Conservation (phyloP, 2,329 filamentous ascomycete species). For the Ascocoryne sarcoides region DNA sequence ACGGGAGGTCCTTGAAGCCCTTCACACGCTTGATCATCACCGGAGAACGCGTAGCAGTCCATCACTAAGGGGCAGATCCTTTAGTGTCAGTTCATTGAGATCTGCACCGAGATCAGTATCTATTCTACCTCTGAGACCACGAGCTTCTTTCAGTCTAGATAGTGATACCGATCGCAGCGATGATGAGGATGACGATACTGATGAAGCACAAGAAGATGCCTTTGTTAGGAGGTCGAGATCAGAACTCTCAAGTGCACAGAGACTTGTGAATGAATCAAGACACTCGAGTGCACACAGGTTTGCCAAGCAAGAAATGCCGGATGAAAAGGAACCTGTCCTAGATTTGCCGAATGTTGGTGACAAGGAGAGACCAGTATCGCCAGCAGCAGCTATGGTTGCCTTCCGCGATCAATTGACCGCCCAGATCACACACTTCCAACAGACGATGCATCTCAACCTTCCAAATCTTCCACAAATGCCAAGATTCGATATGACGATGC, state of each 20-base stretch:
- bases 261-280: slow-evolving; percentile 1
- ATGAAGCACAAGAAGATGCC: slow-evolving; percentile 22
- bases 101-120: slow-evolving; percentile 56
- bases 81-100: slow-evolving; percentile 57
- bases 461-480: slow-evolving; percentile 45
- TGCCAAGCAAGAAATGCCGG: slow-evolving; percentile 4
- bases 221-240: slow-evolving; percentile 29
- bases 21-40: slow-evolving; percentile 53
- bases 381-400: slow-evolving; percentile 56
- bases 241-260: slow-evolving; percentile 19
- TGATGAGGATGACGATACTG: slow-evolving; percentile 28
- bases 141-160: slow-evolving; percentile 35
- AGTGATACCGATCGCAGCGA: slow-evolving; percentile 35
- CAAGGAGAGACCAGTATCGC: slow-evolving; percentile 35
- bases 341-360: slow-evolving; percentile 12
- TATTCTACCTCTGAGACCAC: slow-evolving; percentile 28
- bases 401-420: slow-evolving; percentile 65
- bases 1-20: slow-evolving; percentile 52
- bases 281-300: slow-evolving; percentile 21
- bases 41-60: slow-evolving; percentile 58
- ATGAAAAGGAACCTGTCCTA: slow-evolving; percentile 19
- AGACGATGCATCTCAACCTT: slow-evolving; percentile 55
- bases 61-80: slow-evolving; percentile 49
- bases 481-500: slow-evolving; percentile 40
- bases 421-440: slow-evolving; percentile 70